These are phyloP conservation scores for Calonectria crousiana DNA, from an alignment of 2,329 filamentous ascomycete genomes.

Conservation along the genomic window DNA sequence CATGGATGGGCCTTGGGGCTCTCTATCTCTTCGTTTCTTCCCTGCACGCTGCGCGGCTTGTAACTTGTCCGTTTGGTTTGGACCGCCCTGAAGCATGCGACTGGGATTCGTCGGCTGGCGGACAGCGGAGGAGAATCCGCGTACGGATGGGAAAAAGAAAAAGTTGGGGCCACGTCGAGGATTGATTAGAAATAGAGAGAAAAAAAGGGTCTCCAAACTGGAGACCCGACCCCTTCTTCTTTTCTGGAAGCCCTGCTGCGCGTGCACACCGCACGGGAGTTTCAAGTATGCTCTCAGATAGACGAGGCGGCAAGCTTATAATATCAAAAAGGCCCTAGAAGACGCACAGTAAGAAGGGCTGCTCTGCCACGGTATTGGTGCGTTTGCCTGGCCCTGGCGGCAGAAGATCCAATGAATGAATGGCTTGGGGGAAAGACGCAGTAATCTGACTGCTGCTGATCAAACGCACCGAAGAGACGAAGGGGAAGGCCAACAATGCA, in stretches of 20 bases:
- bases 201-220: neutral
- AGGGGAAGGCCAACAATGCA: neutral
- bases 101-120: neutral
- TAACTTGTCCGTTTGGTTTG: neutral
- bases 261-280: neutral
- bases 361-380: neutral
- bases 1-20: no score
- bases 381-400: neutral
- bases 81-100: slow-evolving; percentile 6
- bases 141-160: neutral
- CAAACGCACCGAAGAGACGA: neutral
- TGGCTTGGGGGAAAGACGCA: neutral
- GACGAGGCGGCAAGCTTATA: slow-evolving; percentile 4
- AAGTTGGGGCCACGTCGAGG: neutral
- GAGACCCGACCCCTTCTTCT: neutral
- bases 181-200: neutral
- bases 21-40: neutral
- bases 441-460: neutral
- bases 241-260: neutral
- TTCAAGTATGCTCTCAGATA: slow-evolving; percentile 5
- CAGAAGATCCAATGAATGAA: neutral
- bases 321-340: neutral
- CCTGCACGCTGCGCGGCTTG: neutral
- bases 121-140: neutral
- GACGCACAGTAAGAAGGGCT: neutral